Percentiles rank a stretch among this genome's conserved stretches.
These are phyloP conservation scores for Guadua angustifolia DNA, from an alignment of 176 grass and related monocot genomes.

Conservation along the genomic window DNA sequence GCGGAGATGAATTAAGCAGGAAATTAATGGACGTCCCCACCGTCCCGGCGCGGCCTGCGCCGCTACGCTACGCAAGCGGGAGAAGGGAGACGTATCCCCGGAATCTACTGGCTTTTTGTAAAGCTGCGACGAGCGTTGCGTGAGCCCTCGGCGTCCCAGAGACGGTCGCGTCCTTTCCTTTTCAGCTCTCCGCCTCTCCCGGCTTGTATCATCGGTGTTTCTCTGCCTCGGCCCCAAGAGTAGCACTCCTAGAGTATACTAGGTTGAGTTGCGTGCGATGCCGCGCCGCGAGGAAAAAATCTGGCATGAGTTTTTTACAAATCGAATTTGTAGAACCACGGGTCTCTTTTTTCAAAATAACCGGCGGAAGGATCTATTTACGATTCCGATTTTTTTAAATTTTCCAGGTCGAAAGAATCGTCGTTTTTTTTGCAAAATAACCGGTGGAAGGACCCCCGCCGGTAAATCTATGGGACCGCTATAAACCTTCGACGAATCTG, in stretches of 20 bases:
- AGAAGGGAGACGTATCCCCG: neutral
- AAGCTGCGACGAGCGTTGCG: constrained; percentile 32
- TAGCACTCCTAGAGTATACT: neutral
- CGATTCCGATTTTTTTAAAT: too few relatives aligned
- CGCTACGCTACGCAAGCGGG: neutral
- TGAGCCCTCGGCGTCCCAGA: neutral
- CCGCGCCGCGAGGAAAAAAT: too few relatives aligned
- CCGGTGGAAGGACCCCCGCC: too few relatives aligned
- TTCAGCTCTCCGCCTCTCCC: neutral
- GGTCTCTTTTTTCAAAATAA: too few relatives aligned
- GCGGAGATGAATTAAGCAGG: neutral
- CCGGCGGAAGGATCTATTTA: too few relatives aligned
- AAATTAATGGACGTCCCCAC: neutral
- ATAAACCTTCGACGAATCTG: too few relatives aligned
- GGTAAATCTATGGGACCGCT: too few relatives aligned
- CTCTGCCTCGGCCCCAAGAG: neutral
- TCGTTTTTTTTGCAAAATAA: too few relatives aligned
- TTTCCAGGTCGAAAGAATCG: too few relatives aligned
- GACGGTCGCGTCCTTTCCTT: neutral
- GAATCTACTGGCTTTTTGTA: neutral
- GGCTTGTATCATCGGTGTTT: neutral
- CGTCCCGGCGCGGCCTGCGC: constrained; percentile 1
- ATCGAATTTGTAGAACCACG: too few relatives aligned
- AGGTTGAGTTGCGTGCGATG: too few relatives aligned
- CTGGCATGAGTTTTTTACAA: too few relatives aligned